phyloP scores from a whole-genome alignment of 495 filamentous ascomycete genomes.

The Penicillium canescens region DNA sequence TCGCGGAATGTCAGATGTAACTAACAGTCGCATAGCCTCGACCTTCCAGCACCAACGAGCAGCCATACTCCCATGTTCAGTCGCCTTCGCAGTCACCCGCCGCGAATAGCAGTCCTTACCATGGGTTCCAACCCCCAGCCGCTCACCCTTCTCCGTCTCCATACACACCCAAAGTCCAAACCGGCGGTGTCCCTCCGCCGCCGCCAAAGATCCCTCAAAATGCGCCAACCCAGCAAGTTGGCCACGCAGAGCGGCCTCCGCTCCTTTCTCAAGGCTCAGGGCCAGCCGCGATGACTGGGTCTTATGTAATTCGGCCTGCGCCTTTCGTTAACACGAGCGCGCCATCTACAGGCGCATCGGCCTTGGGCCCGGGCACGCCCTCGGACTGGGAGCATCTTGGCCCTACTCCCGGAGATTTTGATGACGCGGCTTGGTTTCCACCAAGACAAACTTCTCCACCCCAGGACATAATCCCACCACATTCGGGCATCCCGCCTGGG shows the following conservation, averaged over 20 bases:
- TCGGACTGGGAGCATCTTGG: conserved; percentile 63
- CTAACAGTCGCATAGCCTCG: conserved; percentile 36
- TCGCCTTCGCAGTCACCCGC: conserved; percentile 12
- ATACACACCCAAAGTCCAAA: conserved; percentile 24
- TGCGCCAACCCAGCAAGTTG: conserved; percentile 18
- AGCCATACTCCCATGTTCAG: conserved; percentile 22
- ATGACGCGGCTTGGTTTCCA: conserved; percentile 33
- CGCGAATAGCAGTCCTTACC: conserved; percentile 15
- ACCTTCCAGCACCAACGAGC: conserved; percentile 35
- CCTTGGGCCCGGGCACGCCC: conserved; percentile 52
- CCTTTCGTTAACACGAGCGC: conserved; percentile 15
- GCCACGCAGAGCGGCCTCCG: conserved; percentile 13
- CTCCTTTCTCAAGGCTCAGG: conserved; percentile 20
- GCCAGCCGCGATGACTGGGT: conserved; percentile 18
- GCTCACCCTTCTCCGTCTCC: conserved; percentile 24
- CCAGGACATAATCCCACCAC: conserved; percentile 9
- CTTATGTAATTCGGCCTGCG: conserved; percentile 14
- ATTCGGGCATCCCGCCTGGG: conserved; percentile 13
- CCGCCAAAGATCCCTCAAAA: conserved; percentile 44
- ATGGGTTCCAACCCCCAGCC: conserved; percentile 16
- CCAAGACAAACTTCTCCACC: conserved; percentile 16
- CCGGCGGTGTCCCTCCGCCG: conserved; percentile 38
- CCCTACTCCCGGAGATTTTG: conserved; percentile 31
- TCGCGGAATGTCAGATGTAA: neutral
- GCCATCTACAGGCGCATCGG: conserved; percentile 35